Evolutionary conservation across 257 asterid species (phyloP).

Genomic region (Solanum chmielewskii): DNA sequence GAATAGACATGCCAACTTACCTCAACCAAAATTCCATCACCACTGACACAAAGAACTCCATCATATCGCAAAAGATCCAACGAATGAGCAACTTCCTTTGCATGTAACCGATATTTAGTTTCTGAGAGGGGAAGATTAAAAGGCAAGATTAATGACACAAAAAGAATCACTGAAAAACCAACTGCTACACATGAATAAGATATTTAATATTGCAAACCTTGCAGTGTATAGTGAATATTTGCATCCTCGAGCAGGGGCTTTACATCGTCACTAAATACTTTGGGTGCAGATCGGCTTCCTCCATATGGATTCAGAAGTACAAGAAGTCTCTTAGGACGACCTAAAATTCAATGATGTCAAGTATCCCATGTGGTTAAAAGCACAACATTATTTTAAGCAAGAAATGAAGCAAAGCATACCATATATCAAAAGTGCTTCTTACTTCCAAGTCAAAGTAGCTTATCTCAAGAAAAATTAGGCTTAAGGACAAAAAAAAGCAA

Average conservation of each 20-base stretch:
- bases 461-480: not conserved
- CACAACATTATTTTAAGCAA: not conserved
- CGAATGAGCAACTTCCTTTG: conserved; percentile 62
- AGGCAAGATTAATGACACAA: not conserved
- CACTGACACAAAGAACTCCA: conserved; percentile 90
- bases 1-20: conserved; percentile 24
- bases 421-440: not conserved
- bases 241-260: conserved; percentile 93
- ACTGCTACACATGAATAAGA: not conserved
- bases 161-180: not conserved
- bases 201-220: conserved; percentile 27
- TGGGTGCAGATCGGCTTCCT: conserved; percentile 72
- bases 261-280: conserved; percentile 49
- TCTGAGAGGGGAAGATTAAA: conserved; percentile 30
- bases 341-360: conserved; percentile 26
- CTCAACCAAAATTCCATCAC: conserved; percentile 94
- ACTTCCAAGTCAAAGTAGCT: not conserved
- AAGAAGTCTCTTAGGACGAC: conserved; percentile 75
- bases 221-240: conserved; percentile 44
- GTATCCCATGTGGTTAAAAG: not conserved
- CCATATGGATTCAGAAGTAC: conserved; percentile 86
- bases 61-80: conserved; percentile 62
- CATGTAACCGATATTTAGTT: conserved; percentile 67
- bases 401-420: not conserved
- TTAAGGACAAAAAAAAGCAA: not conserved